Base-by-base conservation (phyloP, 192 early-diverging fungal species). In the Linnemannia elongata region DNA sequence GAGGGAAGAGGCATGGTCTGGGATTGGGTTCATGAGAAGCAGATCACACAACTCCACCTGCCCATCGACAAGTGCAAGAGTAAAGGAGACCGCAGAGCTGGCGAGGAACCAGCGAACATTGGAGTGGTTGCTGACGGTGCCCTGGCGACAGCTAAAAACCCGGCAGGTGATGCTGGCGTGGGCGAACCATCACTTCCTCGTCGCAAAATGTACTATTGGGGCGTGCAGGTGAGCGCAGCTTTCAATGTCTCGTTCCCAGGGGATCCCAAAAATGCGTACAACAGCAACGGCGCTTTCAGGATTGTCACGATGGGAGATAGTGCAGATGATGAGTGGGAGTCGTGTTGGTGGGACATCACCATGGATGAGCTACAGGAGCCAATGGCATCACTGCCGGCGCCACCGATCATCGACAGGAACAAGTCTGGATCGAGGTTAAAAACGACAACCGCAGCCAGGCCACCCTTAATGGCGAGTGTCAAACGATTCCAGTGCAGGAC, bases 251-350 rank as follows among this genome's bases (percentile, higher is more conserved):
- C 83, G 1, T 44, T 54, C 22, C 60, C 74, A 1, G 22, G 20
- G 12, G 36, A 73, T n/a, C 9, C 7, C 1, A 20, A 70, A 1
- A 36, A 10, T 33, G 36, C 0, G 0, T 6, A 1, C 36, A 72
- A 24, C 45, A 44, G 38, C 35, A 45, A 70, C 0, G 54, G 66
- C 7, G 68, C 79, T 10, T 87, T 87, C 63, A 77, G 79, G 52
- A 81, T 87, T 20, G 79, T 87, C 13, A 87, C 71, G 4, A 35
- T 87, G 63, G 79, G 79, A 6, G 85, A 87, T 77, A 79, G 79
- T n/a, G 8, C 1, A 1, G 54, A 10, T 0, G 72, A 42, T 33
- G 85, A 87, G 36, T 87, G 85, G 79, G 76, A 77, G 41, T 73
- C 79, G 0, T 57, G 71, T n/a, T 87, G 79, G 71, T 87, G 85